Percentiles rank a stretch among this genome's conserved stretches.
Evolutionary conservation across 2,329 filamentous ascomycete genomes (phyloP).

Genomic region (Penicillium polonicum): DNA sequence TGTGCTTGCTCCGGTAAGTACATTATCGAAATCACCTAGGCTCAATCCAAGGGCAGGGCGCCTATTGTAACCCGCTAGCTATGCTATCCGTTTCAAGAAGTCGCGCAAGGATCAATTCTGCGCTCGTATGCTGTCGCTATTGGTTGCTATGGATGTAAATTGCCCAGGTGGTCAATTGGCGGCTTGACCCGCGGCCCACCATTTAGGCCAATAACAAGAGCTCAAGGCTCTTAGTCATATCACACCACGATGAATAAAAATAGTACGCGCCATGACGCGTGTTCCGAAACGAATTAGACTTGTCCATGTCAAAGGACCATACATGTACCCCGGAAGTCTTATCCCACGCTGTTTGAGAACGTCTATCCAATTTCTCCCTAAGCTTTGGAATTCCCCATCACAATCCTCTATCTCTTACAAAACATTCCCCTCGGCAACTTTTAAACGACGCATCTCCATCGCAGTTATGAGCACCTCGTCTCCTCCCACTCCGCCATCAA

Average conservation of each 20-base stretch:
- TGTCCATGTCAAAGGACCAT: not conserved
- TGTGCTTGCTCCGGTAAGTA: not conserved
- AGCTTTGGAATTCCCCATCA: not conserved
- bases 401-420: not conserved
- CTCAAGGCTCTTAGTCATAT: not conserved
- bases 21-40: not conserved
- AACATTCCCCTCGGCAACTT: not conserved
- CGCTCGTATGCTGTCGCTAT: not conserved
- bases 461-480: slow-evolving; percentile 13
- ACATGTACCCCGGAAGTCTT: not conserved
- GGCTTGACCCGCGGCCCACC: not conserved
- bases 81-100: too few species aligned
- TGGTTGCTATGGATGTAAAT: not conserved
- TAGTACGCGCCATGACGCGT: not conserved
- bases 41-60: not conserved
- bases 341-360: not conserved
- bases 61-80: not conserved
- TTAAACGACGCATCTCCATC: slow-evolving; percentile 10
- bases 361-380: not conserved
- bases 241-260: not conserved
- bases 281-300: not conserved
- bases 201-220: not conserved
- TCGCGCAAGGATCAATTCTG: too few species aligned
- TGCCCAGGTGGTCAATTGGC: not conserved
- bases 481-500: slow-evolving; percentile 18